Evolutionary conservation across 176 grass and related monocot species (phyloP), one percentile per base, ranked within the genome.

Genomic region (Oryza meyeriana): DNA sequence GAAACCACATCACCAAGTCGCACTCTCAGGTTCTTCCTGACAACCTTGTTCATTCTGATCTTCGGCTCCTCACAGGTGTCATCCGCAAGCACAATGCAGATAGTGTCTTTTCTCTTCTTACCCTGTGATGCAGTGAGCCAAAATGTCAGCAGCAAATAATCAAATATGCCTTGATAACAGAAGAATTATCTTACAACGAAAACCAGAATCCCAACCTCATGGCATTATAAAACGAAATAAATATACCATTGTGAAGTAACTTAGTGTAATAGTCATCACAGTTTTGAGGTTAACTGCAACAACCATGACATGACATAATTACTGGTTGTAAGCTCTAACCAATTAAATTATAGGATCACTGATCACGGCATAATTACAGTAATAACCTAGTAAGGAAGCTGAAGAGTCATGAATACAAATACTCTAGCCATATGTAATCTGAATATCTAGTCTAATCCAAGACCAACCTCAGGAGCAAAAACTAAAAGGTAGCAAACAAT

Each of bases 91-190:
- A 88, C 89, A 30, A 92, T 97, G 81, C 91, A 97, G 73, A 97
- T 86, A 6, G 91, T 94, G 59, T 97, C 91, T 62, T 88, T 97
- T 61, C 94, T 85, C 70, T 97, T 94, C 82, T 97, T 97, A 68
- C 94, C 91, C 91, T 97, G 69, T 28, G 71, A 79, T 36, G 35
- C 72, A 30, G 79, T 36, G 75, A 55, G 81, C 28, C 14, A 73
- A 66, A 74, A 55, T 34, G 66, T 81, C 39, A 87, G 42, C 22
- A 30, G 48, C 45, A 32, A 58, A 78, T 32, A 78, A 69, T 41
- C 3, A 55, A 39, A 67, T 74, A 44, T 9, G 20, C 1, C 17
- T 38, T 40, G 34, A 14, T 41, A 12, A 42, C 32, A 88, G 36
- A 68, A 59, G 32, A 72, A 3, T 64, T 77, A 39, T 32, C 50